Base-by-base conservation (phyloP, 768 basidiomycete species). In the Suillus placidus region DNA sequence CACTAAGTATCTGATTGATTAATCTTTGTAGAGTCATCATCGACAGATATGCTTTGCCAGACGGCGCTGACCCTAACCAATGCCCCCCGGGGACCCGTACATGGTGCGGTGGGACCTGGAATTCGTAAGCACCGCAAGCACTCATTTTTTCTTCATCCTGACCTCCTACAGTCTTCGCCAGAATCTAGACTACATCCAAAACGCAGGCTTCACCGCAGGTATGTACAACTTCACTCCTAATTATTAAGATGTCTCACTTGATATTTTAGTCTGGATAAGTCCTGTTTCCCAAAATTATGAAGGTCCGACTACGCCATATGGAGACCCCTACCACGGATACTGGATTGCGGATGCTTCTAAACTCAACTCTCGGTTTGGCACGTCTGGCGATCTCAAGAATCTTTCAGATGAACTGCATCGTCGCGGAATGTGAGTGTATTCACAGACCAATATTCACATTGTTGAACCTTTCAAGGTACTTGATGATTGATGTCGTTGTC, bases 91-190 rank as follows among this genome's bases (percentile, higher is more conserved):
- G 75, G 34, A 73, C 81, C 26, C 89, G 87, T 72, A 89, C 88
- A 1, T 93, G 87, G 82, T 95, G 93, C 67, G 93, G 93, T n/a
- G 92, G 93, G 6, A 92, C 88, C n/a, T 94, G 92, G 91, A 87
- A 85, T 61, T 81, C 86, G 83, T 83, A 49, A 67, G 82, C 74
- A 43, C 12, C 30, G 1, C 58, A 10, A 42, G 12, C 16, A 30
- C 26, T 49, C 8, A 37, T 52, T 23, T 40, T 7, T 60, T 37
- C 26, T 40, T 60, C 55, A 32, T 66, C 56, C 47, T 52, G 52
- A 63, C 20, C 64, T 32, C 52, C 38, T 58, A 65, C 55, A 86
- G 86, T 10, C 85, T 94, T 68, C 85, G 81, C 64, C 80, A 86
- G 68, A 90, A 93, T 73, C 81, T 95, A n/a, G 92, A 94, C 74